Base-by-base conservation (phyloP, 306 rosid species). In the Fagus sylvatica region DNA sequence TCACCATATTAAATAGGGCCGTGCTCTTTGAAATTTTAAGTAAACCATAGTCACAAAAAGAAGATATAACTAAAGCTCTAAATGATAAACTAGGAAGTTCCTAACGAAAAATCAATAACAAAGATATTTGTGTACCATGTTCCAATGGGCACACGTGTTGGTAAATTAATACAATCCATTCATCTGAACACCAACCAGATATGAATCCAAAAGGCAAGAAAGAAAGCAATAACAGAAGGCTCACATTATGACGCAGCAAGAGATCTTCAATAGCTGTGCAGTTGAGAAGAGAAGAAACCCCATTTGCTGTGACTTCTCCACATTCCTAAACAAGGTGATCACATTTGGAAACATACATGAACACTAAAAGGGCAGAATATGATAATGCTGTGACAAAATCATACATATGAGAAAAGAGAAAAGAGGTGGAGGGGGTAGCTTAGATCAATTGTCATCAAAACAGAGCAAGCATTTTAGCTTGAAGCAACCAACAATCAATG, bases 231-330 rank as follows among this genome's bases (percentile, higher is more conserved):
- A 34, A 55, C 3, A 69, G 72, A 78, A 80, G 76, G 56, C 98
- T 82, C 88, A 93, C 98, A 72, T 88, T 93, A 85, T 93, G 98
- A 48, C 91, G 93, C 85, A 93, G 80, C 80, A 86, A 49, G 67
- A 93, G 86, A 89, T 93, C 96, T 86, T 93, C 96, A 68, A 93
- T 89, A 80, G 98, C 96, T 77, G 60, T 77, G 87, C 96, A 93
- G 39, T 83, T 77, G 54, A 89, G 84, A 76, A 93, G 94, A 55
- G 86, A 89, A 72, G 88, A 82, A 79, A 85, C 78, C 80, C 98
- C 98, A 53, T 78, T 81, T 70, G 87, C 78, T 53, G 98, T 93
- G 65, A 91, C 81, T 83, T 78, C 77, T 79, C 98, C 98, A 79
- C 96, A 90, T 7, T 91, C 98, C 98, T 93, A 65, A 78, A 74